Percentiles rank a stretch among this genome's conserved stretches.
These are phyloP conservation scores for Aspergillus phoenicis DNA, from an alignment of 2,329 filamentous ascomycete species.

Conservation along the genomic window DNA sequence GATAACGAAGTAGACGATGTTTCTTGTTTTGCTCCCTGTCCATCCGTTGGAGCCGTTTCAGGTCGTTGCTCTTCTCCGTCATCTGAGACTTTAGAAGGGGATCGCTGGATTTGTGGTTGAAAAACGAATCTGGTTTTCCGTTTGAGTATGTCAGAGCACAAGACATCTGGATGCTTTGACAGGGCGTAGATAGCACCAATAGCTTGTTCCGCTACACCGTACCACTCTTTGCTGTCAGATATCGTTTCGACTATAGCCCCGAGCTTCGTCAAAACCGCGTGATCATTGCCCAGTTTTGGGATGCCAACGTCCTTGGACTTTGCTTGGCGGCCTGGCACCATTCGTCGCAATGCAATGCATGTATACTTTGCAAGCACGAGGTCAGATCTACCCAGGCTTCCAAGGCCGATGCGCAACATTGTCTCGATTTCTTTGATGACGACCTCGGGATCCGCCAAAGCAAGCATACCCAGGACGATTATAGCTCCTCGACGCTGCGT, in stretches of 20 bases:
- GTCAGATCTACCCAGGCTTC: slow-evolving; percentile 75
- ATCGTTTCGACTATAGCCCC: slow-evolving; percentile 82
- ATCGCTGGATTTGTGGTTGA: slow-evolving; percentile 44
- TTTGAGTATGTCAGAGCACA: slow-evolving; percentile 88
- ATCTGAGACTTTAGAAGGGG: slow-evolving; percentile 30
- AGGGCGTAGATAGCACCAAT: slow-evolving; percentile 93
- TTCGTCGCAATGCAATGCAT: slow-evolving; percentile 86
- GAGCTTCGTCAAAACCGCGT: slow-evolving; percentile 79
- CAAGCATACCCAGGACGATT: slow-evolving; percentile 95
- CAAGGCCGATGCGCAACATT: slow-evolving; percentile 87
- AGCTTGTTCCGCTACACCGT: slow-evolving; percentile 90
- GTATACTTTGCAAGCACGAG: slow-evolving; percentile 92
- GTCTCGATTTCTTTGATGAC: slow-evolving; percentile 93
- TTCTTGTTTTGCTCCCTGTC: slow-evolving; percentile 58
- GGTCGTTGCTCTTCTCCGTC: slow-evolving; percentile 39
- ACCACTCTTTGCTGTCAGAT: slow-evolving; percentile 93
- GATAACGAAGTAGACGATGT: slow-evolving; percentile 73
- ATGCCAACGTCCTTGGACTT: slow-evolving; percentile 67
- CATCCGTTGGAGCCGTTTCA: slow-evolving; percentile 37
- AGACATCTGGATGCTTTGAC: slow-evolving; percentile 87
- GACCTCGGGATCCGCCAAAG: slow-evolving; percentile 87
- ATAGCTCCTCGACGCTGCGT: slow-evolving; percentile 90
- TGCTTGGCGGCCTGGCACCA: slow-evolving; percentile 82
- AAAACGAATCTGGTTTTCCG: slow-evolving; percentile 86
- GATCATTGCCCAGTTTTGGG: slow-evolving; percentile 84